A percentile compares a stretch with the other conserved stretches of the same genome.
Evolutionary conservation across 495 filamentous ascomycete species (phyloP).

Genomic region (Astrocystis sublimbata): DNA sequence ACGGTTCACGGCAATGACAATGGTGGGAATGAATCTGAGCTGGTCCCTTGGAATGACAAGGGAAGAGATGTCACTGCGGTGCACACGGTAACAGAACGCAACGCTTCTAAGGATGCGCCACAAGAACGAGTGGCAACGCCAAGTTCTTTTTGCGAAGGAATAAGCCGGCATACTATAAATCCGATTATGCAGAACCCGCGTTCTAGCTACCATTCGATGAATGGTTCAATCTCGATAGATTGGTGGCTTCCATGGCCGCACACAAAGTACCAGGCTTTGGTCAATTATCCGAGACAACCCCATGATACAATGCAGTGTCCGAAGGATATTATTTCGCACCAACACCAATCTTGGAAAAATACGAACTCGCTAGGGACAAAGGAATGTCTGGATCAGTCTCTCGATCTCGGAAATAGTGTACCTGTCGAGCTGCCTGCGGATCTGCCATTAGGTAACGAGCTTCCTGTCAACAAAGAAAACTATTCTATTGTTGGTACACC

Average conservation of each 20-base stretch:
- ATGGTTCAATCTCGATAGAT: background rate
- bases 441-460: background rate
- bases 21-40: slow-evolving; percentile 26
- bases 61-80: background rate
- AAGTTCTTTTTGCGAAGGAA: background rate
- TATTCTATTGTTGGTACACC: background rate
- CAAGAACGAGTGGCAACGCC: background rate
- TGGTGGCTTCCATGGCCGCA: no score
- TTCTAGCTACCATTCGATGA: background rate
- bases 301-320: no score
- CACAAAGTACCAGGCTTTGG: background rate
- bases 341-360: no score
- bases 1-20: slow-evolving; percentile 27
- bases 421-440: background rate
- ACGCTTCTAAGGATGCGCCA: background rate
- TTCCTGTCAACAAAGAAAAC: background rate
- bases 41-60: slow-evolving; percentile 20
- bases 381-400: background rate
- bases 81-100: background rate
- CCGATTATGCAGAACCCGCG: background rate
- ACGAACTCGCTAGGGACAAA: background rate
- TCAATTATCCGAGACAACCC: no score
- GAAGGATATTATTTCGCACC: background rate
- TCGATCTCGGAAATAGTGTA: background rate
- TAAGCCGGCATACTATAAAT: background rate